Base-by-base conservation (phyloP, 768 basidiomycete species). In the Termitomyces sp. region DNA sequence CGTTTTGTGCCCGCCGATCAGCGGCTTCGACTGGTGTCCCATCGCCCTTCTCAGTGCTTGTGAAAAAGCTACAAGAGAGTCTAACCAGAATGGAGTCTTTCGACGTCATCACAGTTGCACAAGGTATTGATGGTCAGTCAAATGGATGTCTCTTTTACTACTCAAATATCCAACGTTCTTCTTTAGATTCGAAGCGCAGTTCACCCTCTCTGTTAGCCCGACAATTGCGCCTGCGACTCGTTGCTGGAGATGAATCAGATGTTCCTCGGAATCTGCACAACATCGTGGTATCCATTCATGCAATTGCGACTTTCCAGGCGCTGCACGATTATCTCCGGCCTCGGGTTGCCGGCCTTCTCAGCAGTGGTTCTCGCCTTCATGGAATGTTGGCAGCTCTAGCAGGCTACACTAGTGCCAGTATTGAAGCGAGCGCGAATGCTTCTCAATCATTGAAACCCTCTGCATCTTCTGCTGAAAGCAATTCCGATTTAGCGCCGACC, bases 291-390 rank as follows among this genome's bases (percentile, higher is more conserved):
- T 98, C 95, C 7, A 98, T 98, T 60, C 96, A 98, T 68, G 96
- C 95, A 6, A 97, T 98, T 61, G 96, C 97, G 1, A 98, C 94
- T 1, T 94, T 98, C 81, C 94, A 97, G 69, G 94, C 96, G 1
- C 80, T 98, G 32, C 92, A 97, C 66, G 95, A 97, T 70, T 99
- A 98, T 69, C 82, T 98, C 13, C 88, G 94, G 1, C 96, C 96
- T 26, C 83, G 93, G 4, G 87, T 97, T 33, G 78, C 92, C 6
- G 91, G 92, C 0, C 68, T 90, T 24, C 69, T 88, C 52, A 79
- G 80, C 9, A 75, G 80, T 57, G 78, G 80, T 30, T 85, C 84
- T 18, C 82, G 94, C 14, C 73, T 96, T 28, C 88, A 90, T 10
- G 88, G 87, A 49, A 94, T 96, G 88, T 82, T 97, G 48, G 92